Percentiles rank a stretch among this genome's conserved stretches.
These are phyloP conservation scores for Aotearoamyces nothofagi DNA, from an alignment of 2,329 filamentous ascomycete genomes.

Conservation along the genomic window DNA sequence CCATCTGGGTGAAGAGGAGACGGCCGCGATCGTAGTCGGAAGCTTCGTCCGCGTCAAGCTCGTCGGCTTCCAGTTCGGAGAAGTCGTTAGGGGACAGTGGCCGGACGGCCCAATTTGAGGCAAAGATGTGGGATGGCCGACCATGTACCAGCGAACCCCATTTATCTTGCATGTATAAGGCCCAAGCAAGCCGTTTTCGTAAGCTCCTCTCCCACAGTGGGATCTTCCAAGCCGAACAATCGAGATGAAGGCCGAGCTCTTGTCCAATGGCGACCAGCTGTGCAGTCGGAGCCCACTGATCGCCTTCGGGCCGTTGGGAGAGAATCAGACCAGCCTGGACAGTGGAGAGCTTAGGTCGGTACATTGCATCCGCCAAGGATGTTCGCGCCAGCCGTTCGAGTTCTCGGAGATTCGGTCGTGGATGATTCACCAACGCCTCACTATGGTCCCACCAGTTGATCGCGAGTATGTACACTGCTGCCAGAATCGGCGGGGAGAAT, in stretches of 20 bases:
- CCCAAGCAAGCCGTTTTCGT: slow-evolving; percentile 78
- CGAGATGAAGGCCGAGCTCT: slow-evolving; percentile 77
- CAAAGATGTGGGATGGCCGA: slow-evolving; percentile 61
- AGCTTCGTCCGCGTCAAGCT: slow-evolving; percentile 44
- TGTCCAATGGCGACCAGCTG: slow-evolving; percentile 79
- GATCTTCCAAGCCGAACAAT: slow-evolving; percentile 78
- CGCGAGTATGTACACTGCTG: slow-evolving; percentile 71
- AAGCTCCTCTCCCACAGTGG: slow-evolving; percentile 76
- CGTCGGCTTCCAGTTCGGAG: slow-evolving; percentile 53
- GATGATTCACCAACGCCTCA: slow-evolving; percentile 44
- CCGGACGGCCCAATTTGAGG: slow-evolving; percentile 62
- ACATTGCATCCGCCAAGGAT: slow-evolving; percentile 62
- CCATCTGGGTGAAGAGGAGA: slow-evolving; percentile 60
- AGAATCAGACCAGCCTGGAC: slow-evolving; percentile 64
- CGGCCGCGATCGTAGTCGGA: slow-evolving; percentile 51
- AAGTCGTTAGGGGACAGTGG: slow-evolving; percentile 53
- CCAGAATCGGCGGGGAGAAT: slow-evolving; percentile 62
- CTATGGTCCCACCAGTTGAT: slow-evolving; percentile 79
- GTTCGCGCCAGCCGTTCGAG: slow-evolving; percentile 61
- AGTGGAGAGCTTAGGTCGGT: slow-evolving; percentile 67
- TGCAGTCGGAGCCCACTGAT: slow-evolving; percentile 73
- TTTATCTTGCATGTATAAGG: slow-evolving; percentile 86
- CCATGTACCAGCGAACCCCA: slow-evolving; percentile 81
- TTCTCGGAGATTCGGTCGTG: slow-evolving; percentile 56
- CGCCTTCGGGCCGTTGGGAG: slow-evolving; percentile 59